phyloP scores from a whole-genome alignment of 306 rosid species.

The Crotalaria pallida region DNA sequence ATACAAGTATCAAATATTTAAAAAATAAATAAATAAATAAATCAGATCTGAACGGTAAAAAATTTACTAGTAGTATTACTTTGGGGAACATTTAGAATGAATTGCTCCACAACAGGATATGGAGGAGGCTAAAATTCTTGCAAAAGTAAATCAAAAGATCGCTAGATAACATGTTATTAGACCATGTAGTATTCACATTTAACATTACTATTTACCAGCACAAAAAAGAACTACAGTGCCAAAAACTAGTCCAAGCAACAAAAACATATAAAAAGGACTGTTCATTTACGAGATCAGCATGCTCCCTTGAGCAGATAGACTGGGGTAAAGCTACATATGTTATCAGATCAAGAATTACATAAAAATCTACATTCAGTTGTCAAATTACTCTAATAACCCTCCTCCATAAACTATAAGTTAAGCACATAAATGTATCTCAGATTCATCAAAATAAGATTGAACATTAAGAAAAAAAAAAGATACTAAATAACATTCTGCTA shows the following conservation, averaged over 20 bases:
- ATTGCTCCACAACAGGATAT: neutral
- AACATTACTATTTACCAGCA: neutral
- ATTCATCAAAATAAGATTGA: neutral
- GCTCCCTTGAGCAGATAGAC: neutral
- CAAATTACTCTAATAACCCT: slow-evolving; percentile 6
- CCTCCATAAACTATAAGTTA: neutral
- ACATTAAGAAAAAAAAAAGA: neutral
- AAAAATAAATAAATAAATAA: too few relatives aligned
- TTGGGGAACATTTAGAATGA: neutral
- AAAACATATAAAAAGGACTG: neutral
- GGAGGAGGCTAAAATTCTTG: neutral
- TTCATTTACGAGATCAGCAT: slow-evolving; percentile 2
- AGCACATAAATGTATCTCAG: slow-evolving; percentile 1
- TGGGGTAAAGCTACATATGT: neutral
- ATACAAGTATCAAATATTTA: too few relatives aligned
- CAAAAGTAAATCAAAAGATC: neutral
- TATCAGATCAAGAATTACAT: neutral
- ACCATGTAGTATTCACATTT: neutral
- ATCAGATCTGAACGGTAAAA: neutral
- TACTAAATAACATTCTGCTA: slow-evolving; percentile 1
- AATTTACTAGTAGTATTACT: too few relatives aligned
- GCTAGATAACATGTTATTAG: neutral
- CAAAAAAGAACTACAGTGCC: neutral
- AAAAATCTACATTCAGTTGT: neutral
- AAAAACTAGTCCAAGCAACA: slow-evolving; percentile 7